Evolutionary conservation across 2,329 filamentous ascomycete species (phyloP).

Genomic region (Cadophora sp.): DNA sequence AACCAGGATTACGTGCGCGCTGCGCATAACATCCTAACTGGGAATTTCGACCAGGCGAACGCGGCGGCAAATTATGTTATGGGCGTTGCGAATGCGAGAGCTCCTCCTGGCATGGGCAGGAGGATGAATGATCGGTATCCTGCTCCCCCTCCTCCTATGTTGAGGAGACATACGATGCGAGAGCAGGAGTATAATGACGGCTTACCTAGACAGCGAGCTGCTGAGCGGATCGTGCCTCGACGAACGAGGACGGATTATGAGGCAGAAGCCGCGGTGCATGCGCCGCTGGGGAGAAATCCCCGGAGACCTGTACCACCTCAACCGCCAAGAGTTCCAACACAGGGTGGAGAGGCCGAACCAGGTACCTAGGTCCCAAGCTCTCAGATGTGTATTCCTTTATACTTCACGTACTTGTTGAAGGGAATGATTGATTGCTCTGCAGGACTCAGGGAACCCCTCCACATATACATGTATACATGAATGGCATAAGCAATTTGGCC

Average conservation of each 20-base stretch:
- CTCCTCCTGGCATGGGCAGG: constrained; percentile 24
- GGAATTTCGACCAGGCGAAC: constrained; percentile 44
- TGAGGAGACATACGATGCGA: constrained; percentile 40
- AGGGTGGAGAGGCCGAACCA: constrained; percentile 30
- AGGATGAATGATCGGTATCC: constrained; percentile 37
- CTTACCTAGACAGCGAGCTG: constrained; percentile 27
- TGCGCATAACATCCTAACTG: constrained; percentile 46
- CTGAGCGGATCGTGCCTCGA: constrained; percentile 39
- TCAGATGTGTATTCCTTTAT: background rate
- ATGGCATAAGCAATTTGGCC: too few species aligned
- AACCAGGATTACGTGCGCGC: constrained; percentile 62
- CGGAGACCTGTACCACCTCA: constrained; percentile 2
- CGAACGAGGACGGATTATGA: constrained; percentile 40
- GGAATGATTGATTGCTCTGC: too few species aligned
- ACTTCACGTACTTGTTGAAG: background rate
- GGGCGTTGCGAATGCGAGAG: constrained; percentile 38
- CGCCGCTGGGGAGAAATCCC: constrained; percentile 29
- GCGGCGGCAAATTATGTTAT: constrained; percentile 45
- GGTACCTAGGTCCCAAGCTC: too few species aligned
- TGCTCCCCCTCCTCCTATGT: constrained; percentile 32
- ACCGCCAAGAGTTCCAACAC: background rate
- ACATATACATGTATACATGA: too few species aligned
- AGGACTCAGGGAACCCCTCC: too few species aligned
- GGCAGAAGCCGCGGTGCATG: constrained; percentile 39
- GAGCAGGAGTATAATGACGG: constrained; percentile 37